These are phyloP conservation scores for Hypomontagnella submonticulosa DNA, from an alignment of 495 filamentous ascomycete species.

Conservation along the genomic window DNA sequence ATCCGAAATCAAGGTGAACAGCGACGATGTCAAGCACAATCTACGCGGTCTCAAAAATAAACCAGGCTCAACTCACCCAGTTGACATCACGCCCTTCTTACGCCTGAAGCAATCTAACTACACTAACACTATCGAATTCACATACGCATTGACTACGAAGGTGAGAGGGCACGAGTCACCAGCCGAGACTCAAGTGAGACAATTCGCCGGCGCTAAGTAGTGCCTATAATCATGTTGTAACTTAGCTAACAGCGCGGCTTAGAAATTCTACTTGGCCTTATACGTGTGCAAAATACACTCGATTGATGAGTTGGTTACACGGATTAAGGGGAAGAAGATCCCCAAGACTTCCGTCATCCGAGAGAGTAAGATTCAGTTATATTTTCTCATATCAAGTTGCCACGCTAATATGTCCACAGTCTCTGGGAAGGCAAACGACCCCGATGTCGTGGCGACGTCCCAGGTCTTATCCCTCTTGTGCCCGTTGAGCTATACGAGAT, in stretches of 20 bases:
- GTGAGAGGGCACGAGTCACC: conserved; percentile 51
- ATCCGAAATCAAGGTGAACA: conserved; percentile 90
- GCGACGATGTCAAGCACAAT: conserved; percentile 86
- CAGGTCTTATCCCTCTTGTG: conserved; percentile 91
- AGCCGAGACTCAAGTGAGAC: conserved; percentile 40
- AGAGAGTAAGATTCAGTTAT: conserved; percentile 70
- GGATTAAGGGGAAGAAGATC: conserved; percentile 75
- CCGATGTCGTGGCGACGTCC: conserved; percentile 88
- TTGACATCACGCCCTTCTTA: conserved; percentile 83
- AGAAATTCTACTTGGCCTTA: conserved; percentile 82
- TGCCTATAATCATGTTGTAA: conserved; percentile 8
- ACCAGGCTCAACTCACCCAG: conserved; percentile 90
- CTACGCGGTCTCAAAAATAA: conserved; percentile 94
- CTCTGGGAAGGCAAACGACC: conserved; percentile 80
- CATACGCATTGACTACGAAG: conserved; percentile 92
- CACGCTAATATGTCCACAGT: conserved; percentile 63
- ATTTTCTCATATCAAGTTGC: conserved; percentile 2
- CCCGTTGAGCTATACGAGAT: conserved; percentile 84
- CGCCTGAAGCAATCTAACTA: conserved; percentile 73
- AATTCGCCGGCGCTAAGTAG: conserved; percentile 21
- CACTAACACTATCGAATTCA: conserved; percentile 81
- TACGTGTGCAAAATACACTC: conserved; percentile 79
- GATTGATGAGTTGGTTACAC: conserved; percentile 75
- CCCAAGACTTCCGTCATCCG: conserved; percentile 80
- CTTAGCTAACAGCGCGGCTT: conserved; percentile 33